These are phyloP conservation scores for Plantago lanceolata DNA, from an alignment of 305 asterid genomes.

Conservation along the genomic window DNA sequence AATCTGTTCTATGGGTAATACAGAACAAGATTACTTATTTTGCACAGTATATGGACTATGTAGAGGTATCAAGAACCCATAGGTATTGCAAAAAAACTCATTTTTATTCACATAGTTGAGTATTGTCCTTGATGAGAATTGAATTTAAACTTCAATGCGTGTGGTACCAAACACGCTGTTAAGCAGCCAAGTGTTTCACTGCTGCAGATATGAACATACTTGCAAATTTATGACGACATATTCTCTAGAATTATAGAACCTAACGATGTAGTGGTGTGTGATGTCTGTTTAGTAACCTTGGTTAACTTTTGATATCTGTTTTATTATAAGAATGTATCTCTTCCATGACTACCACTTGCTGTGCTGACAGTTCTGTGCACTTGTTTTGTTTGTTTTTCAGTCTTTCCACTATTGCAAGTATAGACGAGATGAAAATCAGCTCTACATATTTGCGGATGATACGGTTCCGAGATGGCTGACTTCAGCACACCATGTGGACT, in stretches of 20 bases:
- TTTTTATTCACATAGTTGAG: not conserved
- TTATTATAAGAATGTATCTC: not conserved
- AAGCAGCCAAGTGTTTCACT: not conserved
- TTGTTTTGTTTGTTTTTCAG: constrained; percentile 40
- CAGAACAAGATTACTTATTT: no score
- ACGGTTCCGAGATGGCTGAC: constrained; percentile 99
- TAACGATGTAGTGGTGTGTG: not conserved
- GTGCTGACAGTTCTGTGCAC: constrained; percentile 6
- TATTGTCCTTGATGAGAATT: not conserved
- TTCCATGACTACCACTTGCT: constrained; percentile 9
- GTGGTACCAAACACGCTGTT: not conserved
- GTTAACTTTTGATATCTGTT: not conserved
- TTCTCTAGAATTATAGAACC: not conserved
- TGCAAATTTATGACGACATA: not conserved
- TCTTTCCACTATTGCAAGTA: constrained; percentile 98
- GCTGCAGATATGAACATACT: not conserved
- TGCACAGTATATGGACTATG: not conserved
- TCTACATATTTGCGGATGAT: constrained; percentile 98
- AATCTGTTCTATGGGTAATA: no score
- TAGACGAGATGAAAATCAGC: constrained; percentile 95
- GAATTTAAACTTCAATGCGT: not conserved
- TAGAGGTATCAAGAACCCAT: not conserved
- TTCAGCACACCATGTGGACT: constrained; percentile 79
- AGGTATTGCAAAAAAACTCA: not conserved
- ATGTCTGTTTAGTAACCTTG: not conserved